Evolutionary conservation across 169 alveolate genomes (phyloP), one percentile per base, ranked within the genome.

Genomic region (Cryptosporidium ryanae): DNA sequence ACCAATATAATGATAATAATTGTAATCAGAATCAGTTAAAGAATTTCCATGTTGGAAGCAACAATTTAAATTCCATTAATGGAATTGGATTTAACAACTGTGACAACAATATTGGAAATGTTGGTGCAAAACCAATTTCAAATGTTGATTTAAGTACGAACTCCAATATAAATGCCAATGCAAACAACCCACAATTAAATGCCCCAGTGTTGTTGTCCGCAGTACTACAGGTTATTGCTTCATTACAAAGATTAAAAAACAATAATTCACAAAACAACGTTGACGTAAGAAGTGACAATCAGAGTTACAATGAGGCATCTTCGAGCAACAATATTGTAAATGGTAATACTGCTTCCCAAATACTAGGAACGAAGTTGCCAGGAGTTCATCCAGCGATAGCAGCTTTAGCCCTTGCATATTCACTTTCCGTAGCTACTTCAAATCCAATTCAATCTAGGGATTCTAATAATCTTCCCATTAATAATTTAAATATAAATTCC

Each of bases 341-440:
- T 31, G 44, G 8, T 0, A 76, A n/a, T 31, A n/a, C 49, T 55
- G 64, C 87, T 23, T 15, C 71, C 23, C 68, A 76, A 43, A 76
- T 55, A 15, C 49, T 76, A 32, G 71, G 71, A 1, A 21, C 87
- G 34, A 76, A 76, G 17, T 34, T 76, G 15, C 87, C 87, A 32
- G 87, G 87, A 5, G 87, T 76, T 6, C 87, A 32, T 59, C 87
- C 87, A 25, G 32, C 87, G 10, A 76, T 70, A 25, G 87, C 87
- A 17, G 87, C 87, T n/a, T 61, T 76, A 23, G 87, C 87, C 38
- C 27, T 76, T 13, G 87, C 87, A 23, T 76, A 76, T 44, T 76
- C 76, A 23, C 71, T 76, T 5, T 76, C 70, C 15, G 76, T 76
- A 4, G 87, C 76, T 8, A 71, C 87, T 25, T 59, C 87, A 32